A percentile compares a stretch with the other conserved stretches of the same genome.
phyloP scores from a whole-genome alignment of 805 yeast genomes.

The Saturnispora diversa region DNA sequence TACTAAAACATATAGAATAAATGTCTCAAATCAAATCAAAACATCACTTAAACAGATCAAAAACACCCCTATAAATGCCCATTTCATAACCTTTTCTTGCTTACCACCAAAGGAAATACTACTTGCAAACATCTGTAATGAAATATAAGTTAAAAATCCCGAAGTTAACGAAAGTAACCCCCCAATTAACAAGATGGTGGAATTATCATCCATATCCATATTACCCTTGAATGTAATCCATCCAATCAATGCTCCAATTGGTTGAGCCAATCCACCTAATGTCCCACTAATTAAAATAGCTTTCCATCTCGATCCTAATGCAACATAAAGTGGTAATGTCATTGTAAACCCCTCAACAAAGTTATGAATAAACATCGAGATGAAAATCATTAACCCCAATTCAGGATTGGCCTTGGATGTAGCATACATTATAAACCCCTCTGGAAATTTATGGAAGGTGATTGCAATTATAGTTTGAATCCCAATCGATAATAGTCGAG shows the following conservation, averaged over 20 bases:
- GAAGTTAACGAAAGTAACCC: constrained; percentile 62
- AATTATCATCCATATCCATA: constrained; percentile 30
- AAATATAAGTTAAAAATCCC: constrained; percentile 77
- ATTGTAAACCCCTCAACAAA: constrained; percentile 91
- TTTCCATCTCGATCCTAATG: constrained; percentile 50
- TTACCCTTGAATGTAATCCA: constrained; percentile 36
- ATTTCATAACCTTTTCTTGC: constrained; percentile 47
- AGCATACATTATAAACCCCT: constrained; percentile 83
- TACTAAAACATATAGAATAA: too few relatives aligned
- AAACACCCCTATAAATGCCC: constrained; percentile 54
- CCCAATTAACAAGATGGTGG: constrained; percentile 46
- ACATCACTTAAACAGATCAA: constrained; percentile 43
- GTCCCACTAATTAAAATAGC: constrained; percentile 61
- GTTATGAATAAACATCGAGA: constrained; percentile 83
- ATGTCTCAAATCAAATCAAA: background rate
- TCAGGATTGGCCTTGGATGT: constrained; percentile 60
- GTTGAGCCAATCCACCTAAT: constrained; percentile 81
- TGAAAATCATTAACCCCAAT: constrained; percentile 71
- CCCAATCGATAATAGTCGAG: constrained; percentile 78
- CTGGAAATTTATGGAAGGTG: constrained; percentile 87
- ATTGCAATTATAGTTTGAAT: constrained; percentile 84
- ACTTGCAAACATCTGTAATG: constrained; percentile 78
- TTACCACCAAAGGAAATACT: constrained; percentile 74
- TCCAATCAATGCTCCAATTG: constrained; percentile 79
- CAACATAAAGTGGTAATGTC: constrained; percentile 82